These are phyloP conservation scores for Pseudophaeomoniella oleicola DNA, from an alignment of 2,329 filamentous ascomycete species.

Conservation along the genomic window DNA sequence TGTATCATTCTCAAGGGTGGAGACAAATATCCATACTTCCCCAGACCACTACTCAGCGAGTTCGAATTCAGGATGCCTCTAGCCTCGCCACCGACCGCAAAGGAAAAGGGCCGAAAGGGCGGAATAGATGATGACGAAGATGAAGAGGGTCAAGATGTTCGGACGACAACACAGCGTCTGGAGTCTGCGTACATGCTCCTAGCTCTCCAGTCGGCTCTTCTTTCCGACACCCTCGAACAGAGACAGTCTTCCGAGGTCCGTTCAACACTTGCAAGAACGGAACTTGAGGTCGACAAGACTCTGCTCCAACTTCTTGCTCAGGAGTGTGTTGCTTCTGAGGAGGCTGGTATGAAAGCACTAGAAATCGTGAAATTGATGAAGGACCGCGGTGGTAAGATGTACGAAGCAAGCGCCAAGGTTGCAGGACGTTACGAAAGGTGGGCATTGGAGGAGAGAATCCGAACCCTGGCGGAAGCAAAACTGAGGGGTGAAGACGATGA, in stretches of 20 bases:
- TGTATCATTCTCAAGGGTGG: constrained; percentile 97
- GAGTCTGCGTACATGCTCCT: background rate
- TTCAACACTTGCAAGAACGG: constrained; percentile 50
- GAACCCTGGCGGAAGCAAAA: constrained; percentile 62
- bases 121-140: constrained; percentile 23
- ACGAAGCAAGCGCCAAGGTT: constrained; percentile 81
- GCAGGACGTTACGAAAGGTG: constrained; percentile 69
- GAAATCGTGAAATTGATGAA: constrained; percentile 80
- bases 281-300: constrained; percentile 79
- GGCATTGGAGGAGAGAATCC: constrained; percentile 80
- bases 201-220: constrained; percentile 52
- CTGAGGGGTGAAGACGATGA: constrained; percentile 46
- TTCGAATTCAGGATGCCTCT: constrained; percentile 86
- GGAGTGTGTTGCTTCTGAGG: constrained; percentile 86
- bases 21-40: constrained; percentile 87
- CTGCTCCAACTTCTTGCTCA: constrained; percentile 75
- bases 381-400: constrained; percentile 73
- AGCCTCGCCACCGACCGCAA: constrained; percentile 35
- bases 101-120: constrained; percentile 8
- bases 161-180: constrained; percentile 35
- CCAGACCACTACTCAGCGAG: constrained; percentile 74
- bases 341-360: constrained; percentile 83
- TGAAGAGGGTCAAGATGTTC: constrained; percentile 17
- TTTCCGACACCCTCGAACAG: constrained; percentile 62
- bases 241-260: constrained; percentile 39